Conservation (phyloP, 768 basidiomycete species). For the Lepiota venenata region DNA sequence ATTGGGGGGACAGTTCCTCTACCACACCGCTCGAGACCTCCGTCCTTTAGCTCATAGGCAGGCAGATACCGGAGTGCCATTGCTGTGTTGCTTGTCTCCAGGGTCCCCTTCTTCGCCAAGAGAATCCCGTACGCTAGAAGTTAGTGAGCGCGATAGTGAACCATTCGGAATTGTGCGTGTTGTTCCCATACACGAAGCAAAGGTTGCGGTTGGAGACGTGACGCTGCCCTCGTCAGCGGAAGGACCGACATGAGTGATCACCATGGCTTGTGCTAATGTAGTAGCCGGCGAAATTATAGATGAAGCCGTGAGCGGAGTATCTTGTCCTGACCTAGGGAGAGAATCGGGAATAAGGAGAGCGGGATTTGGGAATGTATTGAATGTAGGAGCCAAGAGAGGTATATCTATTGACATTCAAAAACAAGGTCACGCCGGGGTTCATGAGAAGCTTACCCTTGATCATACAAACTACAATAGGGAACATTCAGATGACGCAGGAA, state of each 20-base stretch:
- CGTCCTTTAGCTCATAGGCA: slow-evolving; percentile 80
- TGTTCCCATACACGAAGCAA: slow-evolving; percentile 26
- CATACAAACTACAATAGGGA: slow-evolving; percentile 88
- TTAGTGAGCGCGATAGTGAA: slow-evolving; percentile 6
- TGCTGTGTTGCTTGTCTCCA: neutral
- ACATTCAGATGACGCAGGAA: slow-evolving; percentile 75
- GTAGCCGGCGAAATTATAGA: slow-evolving; percentile 22
- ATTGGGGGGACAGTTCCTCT: slow-evolving; percentile 32
- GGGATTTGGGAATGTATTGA: slow-evolving; percentile 93
- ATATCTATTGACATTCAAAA: slow-evolving; percentile 51
- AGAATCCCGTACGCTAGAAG: neutral
- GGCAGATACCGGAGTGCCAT: slow-evolving; percentile 52
- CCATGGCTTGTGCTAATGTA: slow-evolving; percentile 22
- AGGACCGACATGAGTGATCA: slow-evolving; percentile 17
- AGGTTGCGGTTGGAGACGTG: slow-evolving; percentile 24
- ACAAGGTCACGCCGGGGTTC: neutral
- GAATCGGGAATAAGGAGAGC: slow-evolving; percentile 49
- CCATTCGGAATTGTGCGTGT: slow-evolving; percentile 24
- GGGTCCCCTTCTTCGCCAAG: neutral
- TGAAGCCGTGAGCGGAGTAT: slow-evolving; percentile 18
- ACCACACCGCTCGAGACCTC: slow-evolving; percentile 68
- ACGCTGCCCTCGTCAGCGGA: slow-evolving; percentile 12
- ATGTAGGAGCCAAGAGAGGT: slow-evolving; percentile 95
- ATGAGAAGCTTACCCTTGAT: slow-evolving; percentile 67
- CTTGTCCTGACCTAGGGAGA: slow-evolving; percentile 1